Evolutionary conservation across 1,284 basidiomycete species (phyloP), one percentile per base, ranked within the genome.

Genomic region (Sphaerobolus stellatus): DNA sequence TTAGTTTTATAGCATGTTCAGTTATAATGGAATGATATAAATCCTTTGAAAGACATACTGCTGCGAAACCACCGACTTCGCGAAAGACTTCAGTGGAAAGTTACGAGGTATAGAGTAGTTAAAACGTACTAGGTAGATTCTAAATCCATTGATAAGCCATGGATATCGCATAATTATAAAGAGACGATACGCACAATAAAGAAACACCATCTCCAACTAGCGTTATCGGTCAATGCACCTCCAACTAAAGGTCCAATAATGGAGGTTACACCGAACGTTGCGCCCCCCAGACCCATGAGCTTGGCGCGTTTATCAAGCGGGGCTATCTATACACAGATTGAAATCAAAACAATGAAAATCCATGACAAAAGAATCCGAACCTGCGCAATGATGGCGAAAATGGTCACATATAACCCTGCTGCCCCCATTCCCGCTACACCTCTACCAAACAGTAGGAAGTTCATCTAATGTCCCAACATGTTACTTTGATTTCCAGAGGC

Each of bases 401-500:
- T 64, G 45, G 68, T 66, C 48, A 54, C 52, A 64, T 61, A 29
- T 52, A 59, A 27, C 66, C 73, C 73, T 1, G 69, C 69, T 1
- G 71, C 73, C 4, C 73, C 74, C 6, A 66, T 56, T 5, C 74
- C 73, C 5, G 71, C 64, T 29, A 81, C 64, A 0, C 77, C 77
- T 40, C 80, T 69, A 1, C 75, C 76, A 44, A 79, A 70, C 59
- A 82, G 80, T 45, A 81, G 62, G 33, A 75, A 59, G 33, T 66
- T 62, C 27, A 70, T 66, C 45, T 60, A 64, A 6, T 64, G 71
- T 0, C 38, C 20, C 2, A 25, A 36, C 1, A 20, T 31, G 14
- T 14, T 8, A 4, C 13, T 40, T 11, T 11, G 33, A 2, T 18
- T 50, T 3, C 5, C 4, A 24, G 25, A 18, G 13, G 7, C 3